Conservation (phyloP, 1,284 basidiomycete genomes). For the Tremellales sp. region DNA sequence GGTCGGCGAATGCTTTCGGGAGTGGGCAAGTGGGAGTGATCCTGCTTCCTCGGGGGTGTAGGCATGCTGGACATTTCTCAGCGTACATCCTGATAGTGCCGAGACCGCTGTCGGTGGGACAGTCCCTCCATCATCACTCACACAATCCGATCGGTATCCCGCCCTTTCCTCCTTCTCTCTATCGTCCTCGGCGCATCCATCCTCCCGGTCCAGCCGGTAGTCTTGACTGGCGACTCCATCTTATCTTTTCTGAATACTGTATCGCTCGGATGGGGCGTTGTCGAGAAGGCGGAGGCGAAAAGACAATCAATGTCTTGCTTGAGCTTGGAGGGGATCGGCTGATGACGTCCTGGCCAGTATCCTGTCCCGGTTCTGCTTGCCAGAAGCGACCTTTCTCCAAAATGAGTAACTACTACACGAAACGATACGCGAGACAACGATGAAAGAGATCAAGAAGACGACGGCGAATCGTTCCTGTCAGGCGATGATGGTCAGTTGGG, state of each 20-base stretch:
- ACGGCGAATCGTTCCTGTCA: no score
- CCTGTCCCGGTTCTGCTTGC: neutral
- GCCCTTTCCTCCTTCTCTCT: slow-evolving; percentile 31
- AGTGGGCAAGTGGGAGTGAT: slow-evolving; percentile 30
- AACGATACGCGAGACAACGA: no score
- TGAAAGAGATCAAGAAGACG: no score
- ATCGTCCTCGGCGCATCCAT: slow-evolving; percentile 24
- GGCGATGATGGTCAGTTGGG: no score
- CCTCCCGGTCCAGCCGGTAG: slow-evolving; percentile 30
- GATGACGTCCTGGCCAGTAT: no score
- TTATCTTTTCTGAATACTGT: neutral
- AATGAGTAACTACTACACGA: no score
- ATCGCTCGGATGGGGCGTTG: neutral
- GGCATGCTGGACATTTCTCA: slow-evolving; percentile 16
- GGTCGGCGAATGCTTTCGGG: slow-evolving; percentile 35
- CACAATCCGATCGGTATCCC: slow-evolving; percentile 31
- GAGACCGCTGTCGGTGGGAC: no score
- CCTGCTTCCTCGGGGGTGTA: slow-evolving; percentile 21
- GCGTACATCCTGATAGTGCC: neutral
- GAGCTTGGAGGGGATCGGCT: neutral
- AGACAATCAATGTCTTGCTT: neutral
- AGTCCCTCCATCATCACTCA: no score
- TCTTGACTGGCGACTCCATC: slow-evolving; percentile 19
- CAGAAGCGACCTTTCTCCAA: neutral
- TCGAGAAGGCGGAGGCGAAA: no score